Evolutionary conservation across 805 yeast genomes (phyloP), one percentile per base, ranked within the genome.

Genomic region (Jamesozyma hellenica): DNA sequence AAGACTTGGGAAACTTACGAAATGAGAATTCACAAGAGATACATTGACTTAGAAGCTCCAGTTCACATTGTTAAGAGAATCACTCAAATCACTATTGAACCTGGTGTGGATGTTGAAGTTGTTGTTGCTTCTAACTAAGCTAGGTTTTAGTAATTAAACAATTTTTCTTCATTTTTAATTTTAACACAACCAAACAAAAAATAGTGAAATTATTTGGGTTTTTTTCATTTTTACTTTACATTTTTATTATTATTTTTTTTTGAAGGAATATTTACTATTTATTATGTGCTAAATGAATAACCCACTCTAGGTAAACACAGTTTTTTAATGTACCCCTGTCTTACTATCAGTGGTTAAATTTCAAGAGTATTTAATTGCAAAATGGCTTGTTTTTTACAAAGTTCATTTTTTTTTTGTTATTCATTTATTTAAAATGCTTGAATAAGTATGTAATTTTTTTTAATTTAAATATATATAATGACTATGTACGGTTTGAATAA

Each of bases 1-100:
- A 92, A 92, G 90, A 92, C 99, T 64, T 92, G 96, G 96, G 99
- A 92, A 70, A 76, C 94, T 63, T 92, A 80, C 73, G 98, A 92
- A 79, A 83, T 92, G 95, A 90, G 96, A 83, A 87, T 92, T 79
- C 98, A 92, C 95, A 92, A 92, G 94, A 88, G 99, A 76, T 82
- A 86, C 72, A 86, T 92, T 66, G 96, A 88, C 76, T 79, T 92
- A 71, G 90, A 84, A 74, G 95, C 97, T 56, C 95, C 96, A 71
- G 85, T 95, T 65, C 73, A 76, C 53, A 70, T 79, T 56, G 95
- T 90, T 71, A 87, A 83, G 83, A 83, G 81, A 74, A 86, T 90
- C 75, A 88, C 97, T 62, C 88, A 88, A 69, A 82, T 87, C 82
- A 85, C 95, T 75, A 82, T 90, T 68, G 95, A 87, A 77, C 95